phyloP scores from a whole-genome alignment of 106 monocot genomes.

The Allium fistulosum region DNA sequence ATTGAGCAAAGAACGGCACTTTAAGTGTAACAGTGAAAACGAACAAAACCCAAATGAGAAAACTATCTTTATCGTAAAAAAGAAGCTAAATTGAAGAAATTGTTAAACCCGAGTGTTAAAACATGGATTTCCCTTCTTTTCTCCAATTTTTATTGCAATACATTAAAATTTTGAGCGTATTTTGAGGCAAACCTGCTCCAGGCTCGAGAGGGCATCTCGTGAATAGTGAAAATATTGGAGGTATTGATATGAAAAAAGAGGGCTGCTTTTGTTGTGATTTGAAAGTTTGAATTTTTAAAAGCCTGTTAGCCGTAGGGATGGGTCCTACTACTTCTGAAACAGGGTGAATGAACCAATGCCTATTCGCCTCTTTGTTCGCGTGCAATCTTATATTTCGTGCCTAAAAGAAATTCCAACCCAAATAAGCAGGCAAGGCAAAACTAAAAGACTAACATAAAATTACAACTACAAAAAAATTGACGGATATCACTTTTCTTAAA shows the following conservation, averaged over 20 bases:
- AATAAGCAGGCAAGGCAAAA: too few species aligned
- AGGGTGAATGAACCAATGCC: too few species aligned
- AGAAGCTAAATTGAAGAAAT: background rate
- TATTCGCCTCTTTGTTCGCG: too few species aligned
- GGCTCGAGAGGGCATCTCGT: constrained; percentile 6
- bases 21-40: background rate
- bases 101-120: constrained; percentile 1
- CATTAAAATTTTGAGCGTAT: constrained; percentile 3
- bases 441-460: too few species aligned
- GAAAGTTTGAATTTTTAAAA: constrained; percentile 20
- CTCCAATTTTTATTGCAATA: background rate
- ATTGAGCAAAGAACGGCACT: background rate
- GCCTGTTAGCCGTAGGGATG: constrained; percentile 4
- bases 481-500: too few species aligned
- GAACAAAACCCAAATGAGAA: background rate
- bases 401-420: too few species aligned
- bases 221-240: background rate
- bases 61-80: background rate
- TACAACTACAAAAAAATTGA: too few species aligned
- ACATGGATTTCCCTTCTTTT: background rate
- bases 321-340: too few species aligned
- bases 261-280: background rate
- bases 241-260: background rate
- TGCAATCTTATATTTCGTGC: too few species aligned
- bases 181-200: constrained; percentile 11